Evolutionary conservation across 768 basidiomycete species (phyloP), one percentile per base, ranked within the genome.

Genomic region (Royoungia palumana): DNA sequence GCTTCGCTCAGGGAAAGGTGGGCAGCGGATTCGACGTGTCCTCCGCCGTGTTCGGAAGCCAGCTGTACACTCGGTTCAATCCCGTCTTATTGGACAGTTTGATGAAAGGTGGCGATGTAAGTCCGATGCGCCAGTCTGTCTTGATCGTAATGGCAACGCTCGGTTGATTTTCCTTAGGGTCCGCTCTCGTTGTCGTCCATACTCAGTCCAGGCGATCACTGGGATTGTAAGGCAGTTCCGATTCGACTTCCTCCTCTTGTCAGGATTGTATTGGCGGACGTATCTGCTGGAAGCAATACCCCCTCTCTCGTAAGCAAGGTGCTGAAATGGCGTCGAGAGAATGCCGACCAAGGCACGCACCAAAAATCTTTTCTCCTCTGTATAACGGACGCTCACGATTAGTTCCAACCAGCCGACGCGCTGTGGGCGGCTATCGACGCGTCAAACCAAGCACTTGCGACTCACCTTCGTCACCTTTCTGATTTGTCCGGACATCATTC

Each of bases 11-110:
- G 71, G 96, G 96, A 35, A 99, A 99, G 70, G 86, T 99, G 14
- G 96, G 96, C 25, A 93, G 89, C 60, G 96, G 96, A 6, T 99
- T 99, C 71, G 96, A 99, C 61, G 90, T 99, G 40, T 83, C 91
- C 6, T 82, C 92, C 0, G 95, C 95, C 2, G 89, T 91, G 3
- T 98, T 88, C 66, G 96, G 96, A 20, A 94, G 92, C 61, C 95
- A 98, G 59, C 62, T 93, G 7, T 99, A 98, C 71, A 87, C 81
- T 20, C 81, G 94, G 38, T 97, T 97, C 65, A 79, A 81, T 61
- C 87, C 91, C 5, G n/a, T 50, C 54, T 74, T 69, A 47, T 38
- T 66, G 41, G 57, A 61, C 13, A 52, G 14, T 30, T 44, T 64
- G 21, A 64, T 66, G 63, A 49, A 50, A 32, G 56, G 42, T 35